Base-by-base conservation (phyloP, 768 basidiomycete species). In the Leccinum uliginosum region DNA sequence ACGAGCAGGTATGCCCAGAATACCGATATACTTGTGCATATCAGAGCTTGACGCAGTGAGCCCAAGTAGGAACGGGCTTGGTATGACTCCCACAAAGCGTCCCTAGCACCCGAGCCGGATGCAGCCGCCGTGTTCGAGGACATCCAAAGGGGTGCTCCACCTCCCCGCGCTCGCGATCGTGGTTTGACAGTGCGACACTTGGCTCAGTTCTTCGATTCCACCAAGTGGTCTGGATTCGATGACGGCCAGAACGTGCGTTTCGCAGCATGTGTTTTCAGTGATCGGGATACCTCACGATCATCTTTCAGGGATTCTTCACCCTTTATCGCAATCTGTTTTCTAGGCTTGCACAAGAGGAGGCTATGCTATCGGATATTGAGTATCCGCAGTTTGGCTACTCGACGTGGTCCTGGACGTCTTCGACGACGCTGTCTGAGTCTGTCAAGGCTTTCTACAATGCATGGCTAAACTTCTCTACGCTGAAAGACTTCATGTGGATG, bases 71-170 rank as follows among this genome's bases (percentile, higher is more conserved):
- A 98, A 79, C 80, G 97, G 63, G 94, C 97, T 45, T 99, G 94
- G 91, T 99, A 99, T 72, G 97, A 99, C 72, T 85, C 85, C 5
- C 96, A 98, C 70, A 85, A 87, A 56, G 85, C 88, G 27, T 88
- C 89, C 24, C 78, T 93, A 7, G 76, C 78, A 17, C 89, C 89
- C 3, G 89, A 90, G 64, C 83, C 91, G 43, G 95, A 95, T 69
- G 90, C 89, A 45, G 85, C 88, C 45, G 82, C 80, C 3, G 86
- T 96, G 15, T 91, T 93, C 64, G 87, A 97, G 59, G 89, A 93
- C 64, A 87, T 98, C 54, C 82, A 84, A 51, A 81, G 75, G 56
- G 95, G 95, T 15, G 73, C 74, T 7, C 78, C 79, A 40, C 80
- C 82, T 30, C 78, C 82, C 19, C 75, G 77, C 61, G 69, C 77